Base-by-base conservation (phyloP, 306 rosid genomes). In the Sicyos baderoa region DNA sequence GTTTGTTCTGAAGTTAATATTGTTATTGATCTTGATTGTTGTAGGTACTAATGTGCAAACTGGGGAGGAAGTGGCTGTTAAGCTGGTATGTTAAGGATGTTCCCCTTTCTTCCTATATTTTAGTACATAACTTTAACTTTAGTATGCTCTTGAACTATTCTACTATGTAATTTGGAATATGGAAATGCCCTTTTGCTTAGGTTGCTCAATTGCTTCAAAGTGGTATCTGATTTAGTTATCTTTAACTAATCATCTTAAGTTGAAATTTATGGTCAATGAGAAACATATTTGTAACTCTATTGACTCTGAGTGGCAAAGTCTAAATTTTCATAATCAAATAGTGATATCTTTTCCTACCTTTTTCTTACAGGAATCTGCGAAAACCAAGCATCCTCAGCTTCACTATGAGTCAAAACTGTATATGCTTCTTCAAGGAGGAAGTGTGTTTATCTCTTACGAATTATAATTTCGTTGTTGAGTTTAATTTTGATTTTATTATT, bases 21-120 rank as follows among this genome's bases (percentile, higher is more conserved):
- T 79, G 4, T 69, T 15, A 29, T 74, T 73, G 77, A 68, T 72
- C 76, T 83, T 79, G n/a, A 86, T 93, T 88, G 98, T 93, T n/a
- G n/a, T n/a, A n/a, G n/a, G n/a, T n/a, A n/a, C n/a, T n/a, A n/a
- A n/a, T n/a, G n/a, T n/a, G n/a, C n/a, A n/a, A n/a, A n/a, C n/a
- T n/a, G n/a, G n/a, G n/a, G n/a, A n/a, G n/a, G n/a, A n/a, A n/a
- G n/a, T n/a, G n/a, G n/a, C n/a, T n/a, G n/a, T n/a, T n/a, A n/a
- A n/a, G n/a, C n/a, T n/a, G n/a, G n/a, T n/a, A 78, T 69, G 95
- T 78, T 71, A 35, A 50, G 51, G 53, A 52, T 66, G 50, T 81
- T 70, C 37, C 8, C 40, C 55, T 57, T 51, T 11, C 27, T 58
- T 81, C 9, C 44, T 50, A 61, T 57, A 35, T 4, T 35, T 35